These are phyloP conservation scores for Dioscorea zingiberensis DNA, from an alignment of 106 monocot genomes.

Conservation along the genomic window DNA sequence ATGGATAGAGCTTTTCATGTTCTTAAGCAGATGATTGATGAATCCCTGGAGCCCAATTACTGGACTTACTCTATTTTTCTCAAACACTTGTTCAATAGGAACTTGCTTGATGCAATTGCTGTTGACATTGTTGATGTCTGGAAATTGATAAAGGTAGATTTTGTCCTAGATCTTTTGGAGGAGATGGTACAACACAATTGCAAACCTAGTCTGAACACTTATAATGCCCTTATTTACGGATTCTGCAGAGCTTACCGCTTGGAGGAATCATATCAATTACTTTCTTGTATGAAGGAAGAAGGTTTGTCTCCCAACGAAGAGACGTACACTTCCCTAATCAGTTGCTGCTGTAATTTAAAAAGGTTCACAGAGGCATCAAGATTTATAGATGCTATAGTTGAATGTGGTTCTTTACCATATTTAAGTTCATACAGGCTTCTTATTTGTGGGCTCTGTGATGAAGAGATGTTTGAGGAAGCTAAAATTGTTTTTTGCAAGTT, in stretches of 20 bases:
- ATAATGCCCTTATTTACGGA: conserved; percentile 10
- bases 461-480: conserved; percentile 17
- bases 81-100: conserved; percentile 2
- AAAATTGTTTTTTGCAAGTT: conserved; percentile 13
- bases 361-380: conserved; percentile 5
- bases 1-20: conserved; percentile 21
- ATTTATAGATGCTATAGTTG: conserved; percentile 7
- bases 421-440: conserved; percentile 11
- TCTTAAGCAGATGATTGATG: conserved; percentile 21
- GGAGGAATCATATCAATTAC: conserved; percentile 12
- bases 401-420: conserved; percentile 16
- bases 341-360: conserved; percentile 7
- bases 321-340: conserved; percentile 8
- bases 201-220: conserved; percentile 6
- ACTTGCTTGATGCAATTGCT: neutral
- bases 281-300: conserved; percentile 11
- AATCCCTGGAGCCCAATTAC: conserved; percentile 2
- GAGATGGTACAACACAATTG: conserved; percentile 12
- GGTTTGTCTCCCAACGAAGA: conserved; percentile 15
- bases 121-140: conserved; percentile 3
- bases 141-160: neutral
- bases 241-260: conserved; percentile 17
- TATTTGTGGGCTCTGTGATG: conserved; percentile 20
- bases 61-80: conserved; percentile 13
- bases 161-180: conserved; percentile 7